Base-by-base conservation (phyloP, 2,329 filamentous ascomycete genomes). In the Aspergillus sp. region DNA sequence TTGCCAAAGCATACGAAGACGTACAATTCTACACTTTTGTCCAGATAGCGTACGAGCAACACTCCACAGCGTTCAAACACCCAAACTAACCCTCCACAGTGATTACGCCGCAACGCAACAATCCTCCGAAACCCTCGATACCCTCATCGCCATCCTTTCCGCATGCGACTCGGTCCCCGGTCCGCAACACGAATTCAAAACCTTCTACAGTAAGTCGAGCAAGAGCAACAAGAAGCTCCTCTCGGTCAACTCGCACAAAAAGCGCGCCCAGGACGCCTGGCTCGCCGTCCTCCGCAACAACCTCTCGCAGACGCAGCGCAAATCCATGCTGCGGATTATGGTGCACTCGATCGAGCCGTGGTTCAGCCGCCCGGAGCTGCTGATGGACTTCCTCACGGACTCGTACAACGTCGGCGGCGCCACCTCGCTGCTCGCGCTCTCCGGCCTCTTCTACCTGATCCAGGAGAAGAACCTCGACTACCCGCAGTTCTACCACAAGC, bases 341-440 rank as follows among this genome's bases (percentile, higher is more conserved):
- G 86, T 89, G 2, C 83, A 83, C 40, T 85, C 85, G 31, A 90
- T 97, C 61, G 88, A 89, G 20, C 92, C 93, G 0, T 96, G 91
- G 89, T 96, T 97, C 72, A 82, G 80, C 45, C 89, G 91, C 56
- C 88, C 91, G 1, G 93, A 97, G 66, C 80, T 96, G 38, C 81
- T 99, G 31, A 91, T 96, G 80, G 94, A 99, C 75, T 99, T 97
- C 71, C 76, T 99, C 50, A 96, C 91, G n/a, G 90, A 94, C 73
- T 95, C 87, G 25, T 97, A 96, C 76, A 82, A 97, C 64, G 78
- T 86, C 6, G 91, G 93, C 47, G 94, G 94, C 42, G 88, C 91
- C 13, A 91, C 87, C 45, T 93, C 94, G 4, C 80, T 99, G 4
- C 81, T 97, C 17, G 91, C 95, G 1, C 79, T 99, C 1, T 95